Conservation (phyloP, 768 basidiomycete species). For the Boletus eberwhitei region DNA sequence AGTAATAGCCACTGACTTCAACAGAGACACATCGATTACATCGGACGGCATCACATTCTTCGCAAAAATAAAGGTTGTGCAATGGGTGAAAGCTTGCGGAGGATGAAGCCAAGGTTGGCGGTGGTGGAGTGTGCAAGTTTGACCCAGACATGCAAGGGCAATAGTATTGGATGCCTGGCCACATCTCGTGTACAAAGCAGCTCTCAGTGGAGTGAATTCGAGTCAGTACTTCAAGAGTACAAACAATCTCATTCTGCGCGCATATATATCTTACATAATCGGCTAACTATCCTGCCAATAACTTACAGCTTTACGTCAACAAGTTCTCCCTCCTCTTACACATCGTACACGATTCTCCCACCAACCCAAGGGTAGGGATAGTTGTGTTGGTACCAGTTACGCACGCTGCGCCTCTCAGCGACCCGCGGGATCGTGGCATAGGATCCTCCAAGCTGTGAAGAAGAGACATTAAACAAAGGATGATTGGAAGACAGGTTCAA, state of each 20-base stretch:
- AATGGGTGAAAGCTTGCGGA: slow-evolving; percentile 80
- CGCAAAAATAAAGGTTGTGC: slow-evolving; percentile 90
- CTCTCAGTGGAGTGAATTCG: background rate
- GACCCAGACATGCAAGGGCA: slow-evolving; percentile 63
- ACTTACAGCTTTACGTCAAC: too few relatives aligned
- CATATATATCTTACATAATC: slow-evolving; percentile 17
- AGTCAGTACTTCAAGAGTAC: too few relatives aligned
- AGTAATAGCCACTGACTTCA: slow-evolving; percentile 97
- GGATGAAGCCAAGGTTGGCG: slow-evolving; percentile 74
- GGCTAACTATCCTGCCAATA: background rate
- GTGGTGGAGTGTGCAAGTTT: slow-evolving; percentile 52
- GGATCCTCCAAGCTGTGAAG: slow-evolving; percentile 78
- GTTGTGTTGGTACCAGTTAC: slow-evolving; percentile 91
- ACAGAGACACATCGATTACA: slow-evolving; percentile 90
- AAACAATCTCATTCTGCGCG: too few relatives aligned
- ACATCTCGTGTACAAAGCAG: slow-evolving; percentile 27
- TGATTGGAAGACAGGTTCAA: background rate
- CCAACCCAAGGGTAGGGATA: slow-evolving; percentile 90
- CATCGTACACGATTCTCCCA: slow-evolving; percentile 62
- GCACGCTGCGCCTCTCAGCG: slow-evolving; percentile 66
- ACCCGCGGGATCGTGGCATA: slow-evolving; percentile 84
- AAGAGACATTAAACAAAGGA: background rate
- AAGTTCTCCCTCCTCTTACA: slow-evolving; percentile 10
- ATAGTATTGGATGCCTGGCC: slow-evolving; percentile 57
- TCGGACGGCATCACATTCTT: slow-evolving; percentile 94